Base-by-base conservation (phyloP, 2,329 filamentous ascomycete species). In the Dothidotthia symphoricarpi region DNA sequence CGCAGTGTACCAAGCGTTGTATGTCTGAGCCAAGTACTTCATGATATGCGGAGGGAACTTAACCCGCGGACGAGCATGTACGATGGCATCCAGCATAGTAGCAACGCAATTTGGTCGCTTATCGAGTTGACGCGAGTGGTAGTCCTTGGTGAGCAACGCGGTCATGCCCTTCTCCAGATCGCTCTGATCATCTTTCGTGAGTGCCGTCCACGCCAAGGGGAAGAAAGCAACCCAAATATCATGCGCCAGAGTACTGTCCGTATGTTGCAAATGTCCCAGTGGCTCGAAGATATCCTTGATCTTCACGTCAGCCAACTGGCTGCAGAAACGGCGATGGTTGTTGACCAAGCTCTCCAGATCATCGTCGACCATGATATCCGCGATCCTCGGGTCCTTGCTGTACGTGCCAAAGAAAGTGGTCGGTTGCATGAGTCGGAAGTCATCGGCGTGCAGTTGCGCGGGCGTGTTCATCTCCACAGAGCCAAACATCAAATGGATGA, bases 1-100 rank as follows among this genome's bases (percentile, higher is more conserved):
- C 11, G 88, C 88, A n/a, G 88, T 90, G 63, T 98, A 98, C 94
- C 93, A 98, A 1, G 85, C 87, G 66, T 96, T 90, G 62, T 95
- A 98, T 0, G 88, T 95, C 64, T 87, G 88, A 14, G 89, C 91
- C 39, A 94, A 79, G 55, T 90, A 97, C 63, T 98, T 98, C 71
- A 98, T 82, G 25, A 97, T 88, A 59, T 98, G 93, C 0, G 93
- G 88, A 6, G 93, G 93, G 33, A 98, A 82, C 68, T 93, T 95
- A 69, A 93, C 94, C 15, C 87, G 80, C 0, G 93, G 91, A 70
- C 79, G 86, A 2, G 90, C 83, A 57, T 85, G 86, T 11, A 90
- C 87, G 24, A 88, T 85, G 27, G 88, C 93, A 55, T 95, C 87
- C 5, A 98, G 77, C 41, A 99, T 76, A 6, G 90, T 93, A 58